phyloP scores from a whole-genome alignment of 2,329 filamentous ascomycete genomes.

The Ascocoryne sarcoides region DNA sequence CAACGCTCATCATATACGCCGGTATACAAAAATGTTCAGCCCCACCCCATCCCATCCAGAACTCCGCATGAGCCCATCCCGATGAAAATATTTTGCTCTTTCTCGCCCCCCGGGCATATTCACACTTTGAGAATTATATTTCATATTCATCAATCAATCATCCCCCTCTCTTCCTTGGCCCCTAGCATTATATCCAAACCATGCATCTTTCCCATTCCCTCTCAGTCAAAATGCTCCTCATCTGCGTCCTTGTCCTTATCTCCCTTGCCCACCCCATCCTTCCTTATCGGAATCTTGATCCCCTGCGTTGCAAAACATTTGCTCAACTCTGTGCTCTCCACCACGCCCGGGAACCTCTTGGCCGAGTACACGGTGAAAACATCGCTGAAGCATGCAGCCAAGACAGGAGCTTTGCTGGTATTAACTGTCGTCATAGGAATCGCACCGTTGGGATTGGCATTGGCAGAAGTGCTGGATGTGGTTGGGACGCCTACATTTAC shows the following conservation, averaged over 20 bases:
- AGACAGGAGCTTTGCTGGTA: slow-evolving; percentile 66
- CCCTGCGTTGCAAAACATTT: slow-evolving; percentile 90
- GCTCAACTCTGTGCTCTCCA: slow-evolving; percentile 83
- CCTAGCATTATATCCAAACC: too few relatives aligned
- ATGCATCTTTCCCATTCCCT: too few relatives aligned
- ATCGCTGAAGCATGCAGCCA: slow-evolving; percentile 80
- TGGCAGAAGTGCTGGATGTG: slow-evolving; percentile 14
- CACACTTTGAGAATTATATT: too few relatives aligned
- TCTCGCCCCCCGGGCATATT: too few relatives aligned
- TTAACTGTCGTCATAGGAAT: slow-evolving; percentile 46
- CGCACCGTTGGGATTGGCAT: slow-evolving; percentile 27
- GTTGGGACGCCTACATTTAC: slow-evolving; percentile 63
- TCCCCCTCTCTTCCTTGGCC: too few relatives aligned
- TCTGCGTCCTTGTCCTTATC: slow-evolving; percentile 24
- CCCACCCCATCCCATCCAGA: too few relatives aligned
- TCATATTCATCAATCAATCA: too few relatives aligned
- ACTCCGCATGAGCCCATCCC: too few relatives aligned
- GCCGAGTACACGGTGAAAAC: slow-evolving; percentile 90
- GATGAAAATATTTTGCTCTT: too few relatives aligned
- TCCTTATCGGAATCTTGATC: slow-evolving; percentile 93
- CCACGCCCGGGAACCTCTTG: slow-evolving; percentile 97
- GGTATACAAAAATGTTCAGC: too few relatives aligned
- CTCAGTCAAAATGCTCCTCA: too few relatives aligned
- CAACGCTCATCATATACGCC: too few relatives aligned
- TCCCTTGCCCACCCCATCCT: slow-evolving; percentile 50